A percentile compares a stretch with the other conserved stretches of the same genome.
phyloP scores from a whole-genome alignment of 345 rosid species.

The Sonneratia caseolaris region DNA sequence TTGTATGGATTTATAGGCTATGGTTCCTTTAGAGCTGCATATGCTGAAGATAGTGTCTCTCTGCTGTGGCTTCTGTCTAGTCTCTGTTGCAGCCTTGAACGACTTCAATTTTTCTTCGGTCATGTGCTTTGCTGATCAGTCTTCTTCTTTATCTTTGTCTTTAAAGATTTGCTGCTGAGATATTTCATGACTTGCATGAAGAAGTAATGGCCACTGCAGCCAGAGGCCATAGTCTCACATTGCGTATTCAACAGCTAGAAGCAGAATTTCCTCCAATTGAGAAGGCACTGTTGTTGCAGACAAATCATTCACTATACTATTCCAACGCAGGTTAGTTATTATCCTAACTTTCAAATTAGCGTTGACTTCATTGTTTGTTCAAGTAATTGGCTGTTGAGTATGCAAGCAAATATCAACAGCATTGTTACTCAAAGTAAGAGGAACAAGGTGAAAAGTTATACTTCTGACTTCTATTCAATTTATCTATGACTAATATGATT shows the following conservation, averaged over 20 bases:
- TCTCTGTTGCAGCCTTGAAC: background rate
- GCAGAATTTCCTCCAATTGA: slow-evolving; percentile 75
- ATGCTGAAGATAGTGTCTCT: background rate
- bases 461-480: background rate
- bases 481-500: background rate
- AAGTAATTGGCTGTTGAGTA: background rate
- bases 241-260: slow-evolving; percentile 89
- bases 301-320: slow-evolving; percentile 57
- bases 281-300: slow-evolving; percentile 78
- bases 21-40: background rate
- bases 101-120: background rate
- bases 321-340: slow-evolving; percentile 48
- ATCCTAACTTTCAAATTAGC: background rate
- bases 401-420: background rate
- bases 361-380: background rate
- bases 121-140: background rate
- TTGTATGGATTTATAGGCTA: background rate
- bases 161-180: slow-evolving; percentile 91
- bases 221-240: slow-evolving; percentile 88
- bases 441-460: background rate
- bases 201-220: slow-evolving; percentile 87
- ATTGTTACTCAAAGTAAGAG: background rate
- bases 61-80: background rate
- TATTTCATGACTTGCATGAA: slow-evolving; percentile 94
- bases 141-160: slow-evolving; percentile 11